These are phyloP conservation scores for Starmerella roubikii DNA, from an alignment of 805 yeast genomes.

Conservation along the genomic window DNA sequence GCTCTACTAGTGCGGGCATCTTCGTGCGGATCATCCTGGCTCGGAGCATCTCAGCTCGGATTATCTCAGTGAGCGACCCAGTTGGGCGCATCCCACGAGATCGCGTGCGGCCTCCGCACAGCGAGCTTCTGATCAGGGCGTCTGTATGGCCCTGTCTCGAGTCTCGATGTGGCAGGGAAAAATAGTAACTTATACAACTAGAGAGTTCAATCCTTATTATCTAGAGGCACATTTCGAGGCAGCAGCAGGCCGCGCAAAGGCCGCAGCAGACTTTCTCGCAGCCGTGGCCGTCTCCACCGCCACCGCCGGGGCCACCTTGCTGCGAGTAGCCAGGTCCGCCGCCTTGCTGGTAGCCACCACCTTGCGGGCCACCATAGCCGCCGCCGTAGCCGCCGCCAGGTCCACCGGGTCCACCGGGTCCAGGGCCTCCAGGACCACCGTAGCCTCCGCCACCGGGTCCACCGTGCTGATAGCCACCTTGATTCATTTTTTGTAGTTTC, in stretches of 20 bases:
- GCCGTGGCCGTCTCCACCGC: slow-evolving; percentile 8
- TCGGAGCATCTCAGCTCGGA: too few relatives aligned
- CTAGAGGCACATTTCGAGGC: slow-evolving; percentile 22
- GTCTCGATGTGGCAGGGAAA: background rate
- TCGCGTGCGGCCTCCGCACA: too few relatives aligned
- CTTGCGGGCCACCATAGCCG: slow-evolving; percentile 4
- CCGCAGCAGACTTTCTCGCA: slow-evolving; percentile 26
- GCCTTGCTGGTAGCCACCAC: slow-evolving; percentile 4
- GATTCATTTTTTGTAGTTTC: too few relatives aligned
- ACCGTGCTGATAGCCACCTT: background rate
- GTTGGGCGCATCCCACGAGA: too few relatives aligned
- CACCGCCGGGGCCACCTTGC: slow-evolving; percentile 1
- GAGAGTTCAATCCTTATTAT: background rate
- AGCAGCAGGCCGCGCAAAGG: slow-evolving; percentile 25
- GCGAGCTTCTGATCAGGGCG: too few relatives aligned
- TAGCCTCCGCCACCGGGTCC: background rate
- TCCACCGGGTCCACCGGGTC: background rate
- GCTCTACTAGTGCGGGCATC: too few relatives aligned
- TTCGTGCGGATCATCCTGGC: too few relatives aligned
- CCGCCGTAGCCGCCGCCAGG: slow-evolving; percentile 5
- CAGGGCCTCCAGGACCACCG: background rate
- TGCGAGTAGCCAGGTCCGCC: too few relatives aligned
- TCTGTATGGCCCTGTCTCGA: too few relatives aligned
- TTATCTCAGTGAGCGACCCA: too few relatives aligned
- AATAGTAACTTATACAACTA: background rate